Base-by-base conservation (phyloP, 257 asterid genomes). In the Coffea canephora region DNA sequence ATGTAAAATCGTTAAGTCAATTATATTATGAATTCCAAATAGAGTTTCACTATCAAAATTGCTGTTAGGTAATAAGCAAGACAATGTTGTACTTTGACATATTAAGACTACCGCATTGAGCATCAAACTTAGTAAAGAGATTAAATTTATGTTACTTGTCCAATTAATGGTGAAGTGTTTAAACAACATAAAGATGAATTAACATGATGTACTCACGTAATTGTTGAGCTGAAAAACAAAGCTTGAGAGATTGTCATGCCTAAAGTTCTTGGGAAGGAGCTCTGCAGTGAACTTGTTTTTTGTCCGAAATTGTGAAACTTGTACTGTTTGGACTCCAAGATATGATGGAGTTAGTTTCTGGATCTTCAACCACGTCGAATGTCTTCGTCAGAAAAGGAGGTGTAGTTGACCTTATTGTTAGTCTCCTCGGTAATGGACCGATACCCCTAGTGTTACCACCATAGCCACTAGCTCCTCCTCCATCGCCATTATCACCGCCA, bases 211-310 rank as follows among this genome's bases (percentile, higher is more conserved):
- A 85, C 89, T 41, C 15, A 90, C 94, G 80, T 90, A 90, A 34
- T 78, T 87, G 62, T 88, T 87, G 78, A 88, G 90, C 87, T 90
- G 94, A 64, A 83, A 85, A 70, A 81, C 75, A 69, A 90, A 88
- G 85, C 90, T 90, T 50, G 89, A 59, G 83, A 90, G 86, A 84
- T 82, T 84, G 82, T 8, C 85, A 48, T 78, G 88, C 84, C 46
- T 87, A 84, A 87, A 88, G 79, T 85, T 65, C 76, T 77, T 84
- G 23, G 88, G 90, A 75, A 90, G 92, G 55, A 90, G 50, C 77
- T 86, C 78, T 13, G 69, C 25, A 49, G 85, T 54, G 70, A 90
- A 90, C 77, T 73, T 81, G 78, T 31, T 59, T 80, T 43, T 74
- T 85, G 74, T 90, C 90, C 78, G 79, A 85, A 48, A 90, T 82